Percentiles rank a stretch among this genome's conserved stretches.
phyloP scores from a whole-genome alignment of 148 eudicot genomes.

The Drosera capensis region DNA sequence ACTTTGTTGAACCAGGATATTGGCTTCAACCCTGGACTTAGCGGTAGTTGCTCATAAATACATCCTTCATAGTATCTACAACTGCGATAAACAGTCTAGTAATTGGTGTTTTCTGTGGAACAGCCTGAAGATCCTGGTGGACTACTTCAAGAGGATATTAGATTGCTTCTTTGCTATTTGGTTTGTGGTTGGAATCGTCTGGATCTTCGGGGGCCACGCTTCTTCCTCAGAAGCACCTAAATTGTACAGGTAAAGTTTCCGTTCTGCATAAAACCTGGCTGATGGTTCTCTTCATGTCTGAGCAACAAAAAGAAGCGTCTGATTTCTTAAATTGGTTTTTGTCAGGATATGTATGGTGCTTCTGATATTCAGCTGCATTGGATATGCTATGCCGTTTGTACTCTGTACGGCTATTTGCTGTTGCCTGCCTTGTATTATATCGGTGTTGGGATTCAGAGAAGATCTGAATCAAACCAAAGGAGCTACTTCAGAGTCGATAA shows the following conservation, averaged over 20 bases:
- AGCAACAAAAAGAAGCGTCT: neutral
- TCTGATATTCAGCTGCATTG: conserved; percentile 80
- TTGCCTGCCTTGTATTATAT: conserved; percentile 90
- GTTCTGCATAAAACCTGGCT: neutral
- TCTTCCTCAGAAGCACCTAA: conserved; percentile 78
- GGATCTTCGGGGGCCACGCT: conserved; percentile 96
- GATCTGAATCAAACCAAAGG: conserved; percentile 71
- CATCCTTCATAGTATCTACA: too few species aligned
- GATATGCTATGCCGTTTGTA: conserved; percentile 94
- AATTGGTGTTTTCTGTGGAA: neutral
- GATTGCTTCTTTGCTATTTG: conserved; percentile 98
- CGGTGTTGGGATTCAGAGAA: conserved; percentile 77
- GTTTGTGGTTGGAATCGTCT: conserved; percentile 96
- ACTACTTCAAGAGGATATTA: conserved; percentile 78
- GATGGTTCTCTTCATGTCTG: neutral
- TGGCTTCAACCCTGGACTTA: too few species aligned
- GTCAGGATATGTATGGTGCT: conserved; percentile 82
- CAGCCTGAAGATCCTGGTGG: conserved; percentile 65
- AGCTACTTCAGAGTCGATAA: conserved; percentile 77
- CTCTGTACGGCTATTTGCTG: conserved; percentile 92
- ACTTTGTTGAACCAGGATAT: too few species aligned
- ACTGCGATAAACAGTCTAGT: neutral
- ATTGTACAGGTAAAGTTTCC: conserved; percentile 56
- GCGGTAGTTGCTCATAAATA: too few species aligned
- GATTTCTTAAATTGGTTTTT: conserved; percentile 1